Percentiles rank a stretch among this genome's conserved stretches.
These are phyloP conservation scores for Thalassia testudinum DNA, from an alignment of 116 monocot species.

Conservation along the genomic window DNA sequence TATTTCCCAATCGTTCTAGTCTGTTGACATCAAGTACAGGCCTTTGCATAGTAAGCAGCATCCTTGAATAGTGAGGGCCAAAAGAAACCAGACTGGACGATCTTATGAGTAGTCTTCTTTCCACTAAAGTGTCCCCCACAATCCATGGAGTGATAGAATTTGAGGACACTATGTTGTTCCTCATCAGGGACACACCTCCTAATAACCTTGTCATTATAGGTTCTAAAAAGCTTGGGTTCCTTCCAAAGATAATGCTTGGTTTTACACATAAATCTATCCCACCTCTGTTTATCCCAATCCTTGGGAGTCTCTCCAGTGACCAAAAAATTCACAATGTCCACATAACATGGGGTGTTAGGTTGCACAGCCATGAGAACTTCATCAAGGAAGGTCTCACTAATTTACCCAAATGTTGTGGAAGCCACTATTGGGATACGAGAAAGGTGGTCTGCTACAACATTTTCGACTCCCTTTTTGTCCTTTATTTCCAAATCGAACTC, in stretches of 20 bases:
- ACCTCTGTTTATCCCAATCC: neutral
- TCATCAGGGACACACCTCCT: neutral
- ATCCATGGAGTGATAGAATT: neutral
- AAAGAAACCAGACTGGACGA: slow-evolving; percentile 1
- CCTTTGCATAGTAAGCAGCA: neutral
- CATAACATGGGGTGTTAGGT: neutral
- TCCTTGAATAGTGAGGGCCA: neutral
- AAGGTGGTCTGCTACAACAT: too few species aligned
- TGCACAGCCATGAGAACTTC: too few species aligned
- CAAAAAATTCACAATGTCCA: neutral
- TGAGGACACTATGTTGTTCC: neutral
- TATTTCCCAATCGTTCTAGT: neutral
- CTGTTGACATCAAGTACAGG: neutral
- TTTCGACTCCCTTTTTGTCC: too few species aligned
- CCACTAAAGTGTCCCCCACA: neutral
- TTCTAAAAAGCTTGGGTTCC: neutral
- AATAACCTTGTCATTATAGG: neutral
- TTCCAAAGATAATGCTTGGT: neutral
- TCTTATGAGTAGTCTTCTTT: neutral
- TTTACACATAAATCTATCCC: neutral
- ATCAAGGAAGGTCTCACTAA: too few species aligned
- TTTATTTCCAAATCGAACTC: too few species aligned
- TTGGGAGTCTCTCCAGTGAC: neutral
- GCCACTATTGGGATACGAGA: too few species aligned
- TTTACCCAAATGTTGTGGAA: too few species aligned